Evolutionary conservation across 306 rosid genomes (phyloP), one percentile per base, ranked within the genome.

Genomic region (Begonia loranthoides): DNA sequence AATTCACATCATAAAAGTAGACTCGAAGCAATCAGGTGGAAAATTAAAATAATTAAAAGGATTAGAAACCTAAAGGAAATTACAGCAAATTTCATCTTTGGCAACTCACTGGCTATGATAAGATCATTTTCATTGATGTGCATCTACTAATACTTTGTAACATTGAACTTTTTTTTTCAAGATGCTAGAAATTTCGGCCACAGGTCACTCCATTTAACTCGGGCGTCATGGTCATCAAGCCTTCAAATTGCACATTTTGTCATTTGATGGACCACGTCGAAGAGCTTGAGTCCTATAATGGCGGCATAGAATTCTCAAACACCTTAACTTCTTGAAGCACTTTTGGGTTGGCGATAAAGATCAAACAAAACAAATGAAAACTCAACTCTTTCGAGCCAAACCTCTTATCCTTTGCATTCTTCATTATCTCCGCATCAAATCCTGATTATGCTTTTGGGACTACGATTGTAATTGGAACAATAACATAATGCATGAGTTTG

Each of bases 231-330:
- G 73, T 85, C 13, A 59, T 90, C 44, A 92, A 85, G 68, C 97
- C 97, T 48, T 90, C 97, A 59, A 82, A 90, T 51, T 90, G 92
- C 69, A 90, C 97, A 41, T 85, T 90, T 72, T 66, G 68, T 56
- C 83, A 82, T 38, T 68, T 90, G 46, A 85, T 85, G 94, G 83
- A 85, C 62, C 85, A 90, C 52, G 76, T 90, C 1, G 55, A 82
- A 39, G 94, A 85, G 73, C 71, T 90, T 22, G 87, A 79, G 17
- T 85, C 97, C 58, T 85, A 90, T 74, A 90, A 90, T 41, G 95
- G 97, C 82, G 97, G 95, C 97, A 89, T 41, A 79, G 97, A 61
- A 85, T 89, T 45, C 97, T 95, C 17, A 85, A 77, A 21, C 97
- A 82, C 76, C 76, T 85, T 94, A 89, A 89, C 71, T 84, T 89